These are phyloP conservation scores for Eucalyptus paniculata DNA, from an alignment of 345 rosid genomes.

Conservation along the genomic window DNA sequence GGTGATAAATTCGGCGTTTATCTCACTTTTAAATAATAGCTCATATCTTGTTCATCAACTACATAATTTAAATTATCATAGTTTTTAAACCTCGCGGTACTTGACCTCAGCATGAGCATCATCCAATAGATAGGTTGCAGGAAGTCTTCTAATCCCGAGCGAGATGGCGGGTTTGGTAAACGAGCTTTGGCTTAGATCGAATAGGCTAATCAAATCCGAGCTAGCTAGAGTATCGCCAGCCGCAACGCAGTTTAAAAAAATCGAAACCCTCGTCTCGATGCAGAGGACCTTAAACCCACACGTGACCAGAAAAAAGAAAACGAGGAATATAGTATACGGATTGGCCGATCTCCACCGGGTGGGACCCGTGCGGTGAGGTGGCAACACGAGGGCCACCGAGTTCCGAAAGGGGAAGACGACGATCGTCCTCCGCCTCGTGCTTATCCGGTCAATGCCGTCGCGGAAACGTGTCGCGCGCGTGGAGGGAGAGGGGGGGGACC, in stretches of 20 bases:
- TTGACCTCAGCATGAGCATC: background rate
- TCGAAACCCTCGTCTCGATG: background rate
- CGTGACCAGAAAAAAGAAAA: background rate
- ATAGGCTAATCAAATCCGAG: background rate
- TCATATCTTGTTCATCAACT: fast-evolving
- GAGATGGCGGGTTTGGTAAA: background rate
- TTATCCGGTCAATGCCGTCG: background rate
- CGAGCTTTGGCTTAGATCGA: background rate
- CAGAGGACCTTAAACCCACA: background rate
- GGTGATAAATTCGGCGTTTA: fast-evolving
- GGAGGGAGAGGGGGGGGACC: background rate
- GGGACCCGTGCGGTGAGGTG: conserved; percentile 16
- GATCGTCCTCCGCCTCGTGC: background rate
- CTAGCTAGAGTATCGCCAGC: background rate
- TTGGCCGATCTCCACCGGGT: background rate
- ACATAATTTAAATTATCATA: background rate
- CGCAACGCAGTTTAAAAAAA: background rate
- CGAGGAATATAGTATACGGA: background rate
- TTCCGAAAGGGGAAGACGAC: background rate
- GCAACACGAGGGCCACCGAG: conserved; percentile 13
- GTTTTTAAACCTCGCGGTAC: background rate
- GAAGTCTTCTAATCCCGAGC: background rate
- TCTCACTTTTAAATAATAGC: background rate
- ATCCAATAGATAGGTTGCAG: too few relatives aligned
- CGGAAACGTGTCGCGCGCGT: background rate